Evolutionary conservation across 805 yeast species (phyloP).

Genomic region (Cyberlindnera veronae): DNA sequence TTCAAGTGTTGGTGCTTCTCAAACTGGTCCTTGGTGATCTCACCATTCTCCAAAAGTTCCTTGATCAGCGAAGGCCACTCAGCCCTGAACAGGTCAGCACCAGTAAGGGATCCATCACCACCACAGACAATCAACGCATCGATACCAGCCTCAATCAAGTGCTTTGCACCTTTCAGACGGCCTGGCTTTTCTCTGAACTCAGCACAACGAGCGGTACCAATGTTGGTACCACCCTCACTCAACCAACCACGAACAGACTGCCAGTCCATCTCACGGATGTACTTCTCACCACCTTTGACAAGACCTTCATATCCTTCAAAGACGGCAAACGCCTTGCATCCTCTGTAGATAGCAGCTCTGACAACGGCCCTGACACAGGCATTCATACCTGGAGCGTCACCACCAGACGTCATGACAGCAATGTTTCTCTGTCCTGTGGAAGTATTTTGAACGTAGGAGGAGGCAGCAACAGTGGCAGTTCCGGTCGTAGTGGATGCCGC

Average conservation of each 20-base stretch:
- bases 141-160: slow-evolving; percentile 82
- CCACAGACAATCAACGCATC: slow-evolving; percentile 96
- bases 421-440: slow-evolving; percentile 41
- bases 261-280: slow-evolving; percentile 65
- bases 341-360: slow-evolving; percentile 80
- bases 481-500: not conserved
- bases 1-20: slow-evolving; percentile 67
- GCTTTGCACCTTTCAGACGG: slow-evolving; percentile 75
- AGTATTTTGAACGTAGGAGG: not conserved
- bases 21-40: slow-evolving; percentile 55
- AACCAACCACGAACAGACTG: slow-evolving; percentile 93
- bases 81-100: slow-evolving; percentile 89
- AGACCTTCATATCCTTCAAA: slow-evolving; percentile 95
- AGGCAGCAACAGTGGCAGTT: not conserved
- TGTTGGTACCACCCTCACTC: slow-evolving; percentile 89
- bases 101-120: slow-evolving; percentile 98
- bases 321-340: slow-evolving; percentile 88
- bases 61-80: slow-evolving; percentile 91
- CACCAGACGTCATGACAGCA: slow-evolving; percentile 97
- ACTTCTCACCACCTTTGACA: slow-evolving; percentile 76
- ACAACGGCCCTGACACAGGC: slow-evolving; percentile 95
- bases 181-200: slow-evolving; percentile 86
- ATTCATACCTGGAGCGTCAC: slow-evolving; percentile 99
- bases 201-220: slow-evolving; percentile 93
- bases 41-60: slow-evolving; percentile 59